These are phyloP conservation scores for Entonaema liquescens DNA, from an alignment of 495 filamentous ascomycete species.

Conservation along the genomic window DNA sequence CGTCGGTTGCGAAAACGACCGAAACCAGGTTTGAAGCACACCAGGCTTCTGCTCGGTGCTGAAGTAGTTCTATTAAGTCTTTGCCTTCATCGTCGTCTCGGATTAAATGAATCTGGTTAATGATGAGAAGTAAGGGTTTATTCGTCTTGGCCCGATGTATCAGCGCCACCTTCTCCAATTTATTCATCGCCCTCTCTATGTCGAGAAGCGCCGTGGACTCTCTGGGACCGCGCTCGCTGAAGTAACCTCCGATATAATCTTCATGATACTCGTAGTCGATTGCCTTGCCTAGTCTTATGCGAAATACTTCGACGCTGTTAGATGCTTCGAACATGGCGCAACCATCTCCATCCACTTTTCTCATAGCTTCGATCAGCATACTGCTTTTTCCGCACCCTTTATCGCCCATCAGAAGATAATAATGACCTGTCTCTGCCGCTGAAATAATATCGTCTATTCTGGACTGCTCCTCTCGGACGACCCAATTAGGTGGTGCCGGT, in stretches of 20 bases:
- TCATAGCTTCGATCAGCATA: constrained; percentile 95
- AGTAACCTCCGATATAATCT: constrained; percentile 94
- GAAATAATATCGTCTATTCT: constrained; percentile 80
- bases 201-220: constrained; percentile 91
- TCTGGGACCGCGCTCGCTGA: constrained; percentile 90
- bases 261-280: constrained; percentile 90
- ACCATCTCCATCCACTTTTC: constrained; percentile 83
- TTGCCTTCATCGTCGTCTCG: constrained; percentile 90
- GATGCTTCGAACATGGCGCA: constrained; percentile 96
- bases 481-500: constrained; percentile 69
- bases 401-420: constrained; percentile 93
- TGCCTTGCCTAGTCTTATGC: constrained; percentile 88
- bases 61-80: constrained; percentile 91
- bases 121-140: constrained; percentile 82
- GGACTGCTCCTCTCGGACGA: constrained; percentile 79
- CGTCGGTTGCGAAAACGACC: constrained; percentile 90
- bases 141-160: constrained; percentile 64
- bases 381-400: constrained; percentile 96
- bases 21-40: constrained; percentile 89
- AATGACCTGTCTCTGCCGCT: constrained; percentile 76
- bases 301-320: constrained; percentile 93
- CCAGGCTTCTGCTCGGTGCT: constrained; percentile 96
- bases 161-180: constrained; percentile 93
- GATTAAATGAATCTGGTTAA: constrained; percentile 90
- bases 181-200: constrained; percentile 96